phyloP scores from a whole-genome alignment of 2,329 filamentous ascomycete species.

The Chalaropsis thielavioides region DNA sequence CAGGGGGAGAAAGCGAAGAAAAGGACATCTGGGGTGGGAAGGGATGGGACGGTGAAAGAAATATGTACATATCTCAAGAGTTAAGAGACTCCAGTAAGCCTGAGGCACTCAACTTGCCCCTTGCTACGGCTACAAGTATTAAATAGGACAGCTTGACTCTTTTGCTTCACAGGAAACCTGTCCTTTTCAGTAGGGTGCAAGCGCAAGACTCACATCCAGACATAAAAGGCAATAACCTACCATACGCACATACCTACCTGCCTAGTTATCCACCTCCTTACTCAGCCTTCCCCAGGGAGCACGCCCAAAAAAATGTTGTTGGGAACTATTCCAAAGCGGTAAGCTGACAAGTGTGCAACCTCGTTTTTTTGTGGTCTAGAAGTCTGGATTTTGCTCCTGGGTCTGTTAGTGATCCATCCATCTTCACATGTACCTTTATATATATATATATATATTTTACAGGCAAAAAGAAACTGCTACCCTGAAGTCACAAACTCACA shows the following conservation, averaged over 20 bases:
- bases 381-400: background rate
- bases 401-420: background rate
- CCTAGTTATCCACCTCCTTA: background rate
- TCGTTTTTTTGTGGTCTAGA: background rate
- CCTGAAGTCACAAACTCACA: too few relatives aligned
- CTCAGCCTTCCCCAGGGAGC: background rate
- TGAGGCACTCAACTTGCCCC: background rate
- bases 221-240: background rate
- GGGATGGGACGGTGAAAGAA: background rate
- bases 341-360: background rate
- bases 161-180: background rate
- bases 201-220: background rate
- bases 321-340: background rate
- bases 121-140: background rate
- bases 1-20: background rate
- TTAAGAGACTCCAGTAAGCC: background rate
- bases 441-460: background rate
- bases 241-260: background rate
- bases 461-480: too few relatives aligned
- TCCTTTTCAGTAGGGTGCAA: background rate
- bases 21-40: background rate
- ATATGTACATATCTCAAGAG: background rate
- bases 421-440: background rate
- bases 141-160: background rate
- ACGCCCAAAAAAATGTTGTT: slow-evolving; percentile 5